Evolutionary conservation across 2,329 filamentous ascomycete genomes (phyloP), one percentile per base, ranked within the genome.

Genomic region (Curvularia spicifera): DNA sequence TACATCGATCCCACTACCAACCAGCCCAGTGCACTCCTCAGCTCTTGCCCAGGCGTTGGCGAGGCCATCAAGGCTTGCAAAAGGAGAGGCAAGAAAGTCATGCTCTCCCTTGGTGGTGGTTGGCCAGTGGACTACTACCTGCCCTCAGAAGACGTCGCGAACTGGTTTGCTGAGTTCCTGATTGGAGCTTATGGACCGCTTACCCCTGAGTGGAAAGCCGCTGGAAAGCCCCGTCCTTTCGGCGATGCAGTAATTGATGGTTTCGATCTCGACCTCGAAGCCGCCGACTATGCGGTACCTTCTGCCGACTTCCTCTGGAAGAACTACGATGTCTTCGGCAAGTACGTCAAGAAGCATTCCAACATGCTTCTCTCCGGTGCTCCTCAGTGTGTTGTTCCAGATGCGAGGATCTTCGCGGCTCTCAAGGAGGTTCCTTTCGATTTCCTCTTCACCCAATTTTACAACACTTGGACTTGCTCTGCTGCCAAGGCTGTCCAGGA

Each of bases 361-460:
- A 69, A 70, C 57, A 53, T 85, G 79, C 74, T 85, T 61, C 80
- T 85, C 61, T 83, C 82, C 5, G 81, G 75, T 18, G 82, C 83
- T 2, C 83, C 83, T n/a, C 83, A 85, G 64, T 85, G 83, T 62
- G 47, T 74, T 8, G 68, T 81, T 22, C 82, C 82, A 2, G 83
- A 85, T 63, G 63, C 65, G 22, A 79, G 69, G 70, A 76, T 85
- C 24, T 69, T 71, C n/a, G 51, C 76, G 37, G 79, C 81, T 7
- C 83, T 85, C 53, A 45, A 57, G 15, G 74, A 74, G 33, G 74
- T 81, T 8, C 59, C 61, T 9, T 83, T 85, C 64, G 83, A 85
- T 67, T 84, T 83, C 64, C 65, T 85, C 61, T 85, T 81, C 73
- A 76, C 84, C 35, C 83, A 85, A 60, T 85, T 84, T 71, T 86